Evolutionary conservation across 2,329 filamentous ascomycete genomes (phyloP).

Genomic region (Didymella pomorum): DNA sequence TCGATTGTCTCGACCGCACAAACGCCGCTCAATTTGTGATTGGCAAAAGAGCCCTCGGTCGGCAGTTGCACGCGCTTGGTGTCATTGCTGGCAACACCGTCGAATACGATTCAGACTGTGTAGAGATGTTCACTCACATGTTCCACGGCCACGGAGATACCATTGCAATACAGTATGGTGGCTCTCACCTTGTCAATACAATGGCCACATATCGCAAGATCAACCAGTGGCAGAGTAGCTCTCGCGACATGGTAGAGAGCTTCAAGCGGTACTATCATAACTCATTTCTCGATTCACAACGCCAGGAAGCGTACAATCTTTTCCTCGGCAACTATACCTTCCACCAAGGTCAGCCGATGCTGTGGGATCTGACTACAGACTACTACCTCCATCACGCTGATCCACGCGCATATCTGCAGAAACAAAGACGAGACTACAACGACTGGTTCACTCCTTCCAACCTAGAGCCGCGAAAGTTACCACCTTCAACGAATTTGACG

Average conservation of each 20-base stretch:
- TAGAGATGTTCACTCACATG: slow-evolving; percentile 98
- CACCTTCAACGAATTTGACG: slow-evolving; percentile 58
- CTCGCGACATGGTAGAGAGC: slow-evolving; percentile 97
- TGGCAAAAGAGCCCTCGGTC: slow-evolving; percentile 88
- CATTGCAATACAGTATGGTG: slow-evolving; percentile 96
- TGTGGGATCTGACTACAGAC: slow-evolving; percentile 95
- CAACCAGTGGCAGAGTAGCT: slow-evolving; percentile 98
- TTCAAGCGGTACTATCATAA: slow-evolving; percentile 99
- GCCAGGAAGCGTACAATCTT: slow-evolving; percentile 96
- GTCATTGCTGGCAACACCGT: slow-evolving; percentile 81
- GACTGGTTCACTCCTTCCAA: slow-evolving; percentile 83
- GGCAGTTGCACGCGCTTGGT: slow-evolving; percentile 90
- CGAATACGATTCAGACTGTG: slow-evolving; percentile 93
- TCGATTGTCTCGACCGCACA: slow-evolving; percentile 95
- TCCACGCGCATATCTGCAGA: slow-evolving; percentile 75
- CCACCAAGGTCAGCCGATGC: slow-evolving; percentile 84
- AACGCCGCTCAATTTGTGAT: slow-evolving; percentile 99
- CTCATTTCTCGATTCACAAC: slow-evolving; percentile 95
- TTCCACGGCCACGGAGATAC: slow-evolving; percentile 96
- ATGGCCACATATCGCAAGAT: slow-evolving; percentile 99
- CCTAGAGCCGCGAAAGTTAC: slow-evolving; percentile 69
- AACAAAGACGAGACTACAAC: slow-evolving; percentile 75
- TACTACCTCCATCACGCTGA: slow-evolving; percentile 95
- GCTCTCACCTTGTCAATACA: slow-evolving; percentile 96
- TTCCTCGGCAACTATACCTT: slow-evolving; percentile 98